These are phyloP conservation scores for Metarhizium guizhouense DNA, from an alignment of 2,329 filamentous ascomycete species.

Conservation along the genomic window DNA sequence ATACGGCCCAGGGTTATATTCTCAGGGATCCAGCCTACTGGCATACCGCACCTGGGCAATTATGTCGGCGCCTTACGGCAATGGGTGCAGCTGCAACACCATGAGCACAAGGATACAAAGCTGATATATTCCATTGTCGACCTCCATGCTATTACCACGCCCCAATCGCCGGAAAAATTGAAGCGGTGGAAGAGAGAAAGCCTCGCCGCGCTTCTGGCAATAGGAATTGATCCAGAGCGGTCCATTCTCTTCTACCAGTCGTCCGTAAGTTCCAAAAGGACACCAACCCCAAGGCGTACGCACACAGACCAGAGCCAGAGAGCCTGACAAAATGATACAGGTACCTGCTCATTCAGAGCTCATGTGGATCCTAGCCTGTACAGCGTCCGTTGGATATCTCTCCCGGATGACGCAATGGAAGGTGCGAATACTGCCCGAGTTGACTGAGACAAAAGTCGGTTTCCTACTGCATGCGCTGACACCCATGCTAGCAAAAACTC, in stretches of 20 bases:
- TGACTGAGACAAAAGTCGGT: not conserved
- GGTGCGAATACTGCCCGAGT: slow-evolving; percentile 33
- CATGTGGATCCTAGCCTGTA: slow-evolving; percentile 95
- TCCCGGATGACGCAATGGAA: slow-evolving; percentile 99
- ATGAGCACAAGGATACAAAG: slow-evolving; percentile 46
- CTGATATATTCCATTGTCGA: slow-evolving; percentile 86
- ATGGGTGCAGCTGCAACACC: slow-evolving; percentile 71
- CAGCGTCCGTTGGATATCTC: slow-evolving; percentile 87
- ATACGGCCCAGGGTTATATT: slow-evolving; percentile 53
- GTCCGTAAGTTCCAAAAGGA: slow-evolving; percentile 40
- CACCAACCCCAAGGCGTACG: not conserved
- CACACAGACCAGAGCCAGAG: not conserved
- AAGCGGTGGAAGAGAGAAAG: slow-evolving; percentile 60
- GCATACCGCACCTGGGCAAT: slow-evolving; percentile 88
- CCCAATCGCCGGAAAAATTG: slow-evolving; percentile 55
- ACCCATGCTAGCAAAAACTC: slow-evolving; percentile 58
- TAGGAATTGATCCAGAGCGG: slow-evolving; percentile 71
- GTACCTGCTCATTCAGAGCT: slow-evolving; percentile 76
- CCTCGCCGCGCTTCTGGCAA: slow-evolving; percentile 71
- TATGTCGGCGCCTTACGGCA: slow-evolving; percentile 82
- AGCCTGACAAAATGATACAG: slow-evolving; percentile 26
- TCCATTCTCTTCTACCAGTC: slow-evolving; percentile 79
- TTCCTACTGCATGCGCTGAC: not conserved
- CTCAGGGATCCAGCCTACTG: slow-evolving; percentile 95
- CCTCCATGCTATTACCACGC: slow-evolving; percentile 81